These are phyloP conservation scores for Senecio squalidus DNA, from an alignment of 140 eudicot species.

Conservation along the genomic window DNA sequence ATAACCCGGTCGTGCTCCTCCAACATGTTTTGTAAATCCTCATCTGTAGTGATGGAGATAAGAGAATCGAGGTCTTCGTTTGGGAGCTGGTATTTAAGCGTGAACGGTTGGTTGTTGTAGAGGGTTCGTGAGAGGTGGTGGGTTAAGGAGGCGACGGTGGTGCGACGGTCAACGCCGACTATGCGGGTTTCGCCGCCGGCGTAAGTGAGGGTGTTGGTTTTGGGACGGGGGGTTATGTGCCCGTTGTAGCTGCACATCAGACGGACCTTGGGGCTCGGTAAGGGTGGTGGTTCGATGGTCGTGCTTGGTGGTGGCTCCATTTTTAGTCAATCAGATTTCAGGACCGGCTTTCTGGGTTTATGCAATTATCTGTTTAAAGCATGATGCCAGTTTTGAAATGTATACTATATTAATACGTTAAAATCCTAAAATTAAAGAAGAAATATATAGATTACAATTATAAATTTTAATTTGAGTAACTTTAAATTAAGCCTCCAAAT, in stretches of 20 bases:
- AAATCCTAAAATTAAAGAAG: too few species aligned
- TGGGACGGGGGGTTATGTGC: constrained; percentile 79
- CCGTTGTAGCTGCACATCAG: constrained; percentile 86
- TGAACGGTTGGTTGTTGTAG: constrained; percentile 48
- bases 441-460: too few species aligned
- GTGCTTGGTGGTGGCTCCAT: constrained; percentile 49
- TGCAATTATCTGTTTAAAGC: too few species aligned
- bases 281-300: constrained; percentile 27
- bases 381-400: constrained; percentile 14
- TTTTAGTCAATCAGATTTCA: background rate
- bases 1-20: constrained; percentile 69
- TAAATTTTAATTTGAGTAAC: too few species aligned
- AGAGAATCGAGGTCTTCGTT: constrained; percentile 74
- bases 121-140: constrained; percentile 55
- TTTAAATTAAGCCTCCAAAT: too few species aligned
- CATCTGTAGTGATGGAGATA: constrained; percentile 65
- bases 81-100: constrained; percentile 75
- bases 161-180: constrained; percentile 79
- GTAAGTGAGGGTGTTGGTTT: constrained; percentile 66
- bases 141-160: constrained; percentile 48
- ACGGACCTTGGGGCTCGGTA: constrained; percentile 62
- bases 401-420: too few species aligned
- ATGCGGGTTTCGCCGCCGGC: constrained; percentile 86
- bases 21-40: constrained; percentile 69
- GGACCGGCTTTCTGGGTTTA: too few species aligned